These are phyloP conservation scores for Trypanosoma congolense DNA, from an alignment of 208 protist genomes.

Conservation along the genomic window DNA sequence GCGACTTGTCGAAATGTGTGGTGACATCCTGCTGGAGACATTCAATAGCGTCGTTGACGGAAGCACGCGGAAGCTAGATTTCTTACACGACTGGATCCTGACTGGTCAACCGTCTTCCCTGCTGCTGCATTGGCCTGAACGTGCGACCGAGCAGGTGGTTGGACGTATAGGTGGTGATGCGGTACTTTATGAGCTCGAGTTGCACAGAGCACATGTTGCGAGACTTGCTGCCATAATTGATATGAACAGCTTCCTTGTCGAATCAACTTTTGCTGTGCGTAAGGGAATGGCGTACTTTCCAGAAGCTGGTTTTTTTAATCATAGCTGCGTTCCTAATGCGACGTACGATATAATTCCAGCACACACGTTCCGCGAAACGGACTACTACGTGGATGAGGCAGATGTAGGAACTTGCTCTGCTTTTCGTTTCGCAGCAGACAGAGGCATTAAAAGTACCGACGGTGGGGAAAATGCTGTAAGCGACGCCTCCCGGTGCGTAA, in stretches of 20 bases:
- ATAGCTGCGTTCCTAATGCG: slow-evolving; percentile 83
- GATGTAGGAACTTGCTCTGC: neutral
- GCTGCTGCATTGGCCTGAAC: slow-evolving; percentile 70
- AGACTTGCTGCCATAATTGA: slow-evolving; percentile 81
- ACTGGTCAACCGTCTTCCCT: slow-evolving; percentile 79
- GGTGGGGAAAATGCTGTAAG: too few species aligned
- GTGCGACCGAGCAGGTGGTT: slow-evolving; percentile 57
- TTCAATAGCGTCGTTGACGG: slow-evolving; percentile 14
- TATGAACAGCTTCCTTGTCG: slow-evolving; percentile 84
- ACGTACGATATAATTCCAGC: slow-evolving; percentile 81
- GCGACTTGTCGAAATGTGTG: slow-evolving; percentile 77
- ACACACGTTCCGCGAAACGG: slow-evolving; percentile 68
- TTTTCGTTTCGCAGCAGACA: neutral
- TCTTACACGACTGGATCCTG: slow-evolving; percentile 79
- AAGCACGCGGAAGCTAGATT: slow-evolving; percentile 18
- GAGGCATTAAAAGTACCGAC: neutral
- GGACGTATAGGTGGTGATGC: slow-evolving; percentile 57
- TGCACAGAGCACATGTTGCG: slow-evolving; percentile 78
- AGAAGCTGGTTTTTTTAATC: slow-evolving; percentile 83
- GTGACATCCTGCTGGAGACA: slow-evolving; percentile 24
- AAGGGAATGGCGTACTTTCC: slow-evolving; percentile 89
- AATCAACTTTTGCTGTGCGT: slow-evolving; percentile 74
- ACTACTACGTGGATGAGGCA: slow-evolving; percentile 71
- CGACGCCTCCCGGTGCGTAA: neutral
- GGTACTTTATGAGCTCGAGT: slow-evolving; percentile 60